phyloP scores from a whole-genome alignment of 31 red algal species.

The Asparagopsis taxiformis region DNA sequence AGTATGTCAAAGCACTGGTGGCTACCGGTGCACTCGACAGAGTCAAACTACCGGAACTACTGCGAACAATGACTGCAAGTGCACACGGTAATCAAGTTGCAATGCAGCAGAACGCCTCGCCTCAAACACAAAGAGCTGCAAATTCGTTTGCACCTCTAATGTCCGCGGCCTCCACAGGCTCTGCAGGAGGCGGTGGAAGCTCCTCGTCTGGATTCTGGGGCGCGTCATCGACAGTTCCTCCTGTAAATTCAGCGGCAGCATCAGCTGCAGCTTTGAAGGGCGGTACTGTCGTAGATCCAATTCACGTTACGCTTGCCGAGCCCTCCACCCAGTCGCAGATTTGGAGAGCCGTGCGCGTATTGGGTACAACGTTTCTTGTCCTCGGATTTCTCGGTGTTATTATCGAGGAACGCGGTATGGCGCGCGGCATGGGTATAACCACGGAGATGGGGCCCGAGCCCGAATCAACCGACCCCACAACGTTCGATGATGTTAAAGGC shows the following conservation, averaged over 20 bases:
- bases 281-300: constrained; percentile 66
- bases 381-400: constrained; percentile 87
- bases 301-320: constrained; percentile 90
- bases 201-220: neutral
- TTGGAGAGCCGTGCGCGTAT: constrained; percentile 83
- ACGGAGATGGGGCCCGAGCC: constrained; percentile 85
- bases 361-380: constrained; percentile 90
- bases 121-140: neutral
- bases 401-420: constrained; percentile 97
- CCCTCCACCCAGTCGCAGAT: constrained; percentile 87
- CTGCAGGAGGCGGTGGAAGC: neutral
- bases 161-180: neutral
- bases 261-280: neutral
- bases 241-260: neutral
- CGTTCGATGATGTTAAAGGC: constrained; percentile 98
- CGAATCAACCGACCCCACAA: constrained; percentile 60
- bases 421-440: constrained; percentile 85
- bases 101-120: neutral
- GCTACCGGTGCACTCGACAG: constrained; percentile 71
- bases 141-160: neutral
- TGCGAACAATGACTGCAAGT: constrained; percentile 40
- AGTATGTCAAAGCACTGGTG: constrained; percentile 96
- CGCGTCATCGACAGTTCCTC: neutral
- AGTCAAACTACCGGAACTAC: constrained; percentile 41
- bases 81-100: neutral